Conservation (phyloP, 768 basidiomycete species). For the Leccinum variicolor region DNA sequence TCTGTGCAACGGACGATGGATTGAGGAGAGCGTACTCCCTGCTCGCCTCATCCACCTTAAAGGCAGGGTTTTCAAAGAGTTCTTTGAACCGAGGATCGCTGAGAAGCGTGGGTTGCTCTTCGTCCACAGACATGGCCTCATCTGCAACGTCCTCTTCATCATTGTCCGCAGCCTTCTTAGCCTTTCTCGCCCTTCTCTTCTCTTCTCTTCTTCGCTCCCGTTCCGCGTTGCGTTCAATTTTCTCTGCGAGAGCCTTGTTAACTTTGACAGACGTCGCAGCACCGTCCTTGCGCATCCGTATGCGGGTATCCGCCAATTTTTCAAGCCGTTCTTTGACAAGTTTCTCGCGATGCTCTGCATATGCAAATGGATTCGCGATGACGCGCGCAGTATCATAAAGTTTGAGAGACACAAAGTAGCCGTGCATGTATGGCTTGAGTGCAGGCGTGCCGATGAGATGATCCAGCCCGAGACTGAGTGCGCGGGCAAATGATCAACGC, state of each 20-base stretch:
- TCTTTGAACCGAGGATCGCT: slow-evolving; percentile 86
- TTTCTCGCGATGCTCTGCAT: slow-evolving; percentile 90
- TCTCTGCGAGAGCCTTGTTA: slow-evolving; percentile 85
- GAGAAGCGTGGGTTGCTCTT: slow-evolving; percentile 49
- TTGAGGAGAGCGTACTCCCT: slow-evolving; percentile 92
- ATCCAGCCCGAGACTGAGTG: slow-evolving; percentile 79
- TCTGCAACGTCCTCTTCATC: slow-evolving; percentile 32
- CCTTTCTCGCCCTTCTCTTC: slow-evolving; percentile 47
- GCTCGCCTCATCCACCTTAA: slow-evolving; percentile 83
- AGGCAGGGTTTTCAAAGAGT: slow-evolving; percentile 89
- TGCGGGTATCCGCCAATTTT: slow-evolving; percentile 89
- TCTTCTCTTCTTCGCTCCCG: slow-evolving; percentile 54
- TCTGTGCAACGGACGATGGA: slow-evolving; percentile 72
- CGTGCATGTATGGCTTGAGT: slow-evolving; percentile 99
- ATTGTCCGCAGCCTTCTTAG: slow-evolving; percentile 35
- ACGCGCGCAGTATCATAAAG: slow-evolving; percentile 94
- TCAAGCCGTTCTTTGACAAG: slow-evolving; percentile 87
- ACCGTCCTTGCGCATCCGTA: slow-evolving; percentile 70
- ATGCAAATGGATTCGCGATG: slow-evolving; percentile 94
- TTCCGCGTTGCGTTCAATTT: slow-evolving; percentile 55
- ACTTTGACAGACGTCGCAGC: slow-evolving; percentile 33
- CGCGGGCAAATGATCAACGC: neutral
- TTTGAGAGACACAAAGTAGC: slow-evolving; percentile 95
- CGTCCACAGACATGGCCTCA: slow-evolving; percentile 33
- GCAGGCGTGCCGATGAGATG: slow-evolving; percentile 93